Conservation (phyloP, 2,329 filamentous ascomycete genomes). For the Thermothelomyces thermophilus region DNA sequence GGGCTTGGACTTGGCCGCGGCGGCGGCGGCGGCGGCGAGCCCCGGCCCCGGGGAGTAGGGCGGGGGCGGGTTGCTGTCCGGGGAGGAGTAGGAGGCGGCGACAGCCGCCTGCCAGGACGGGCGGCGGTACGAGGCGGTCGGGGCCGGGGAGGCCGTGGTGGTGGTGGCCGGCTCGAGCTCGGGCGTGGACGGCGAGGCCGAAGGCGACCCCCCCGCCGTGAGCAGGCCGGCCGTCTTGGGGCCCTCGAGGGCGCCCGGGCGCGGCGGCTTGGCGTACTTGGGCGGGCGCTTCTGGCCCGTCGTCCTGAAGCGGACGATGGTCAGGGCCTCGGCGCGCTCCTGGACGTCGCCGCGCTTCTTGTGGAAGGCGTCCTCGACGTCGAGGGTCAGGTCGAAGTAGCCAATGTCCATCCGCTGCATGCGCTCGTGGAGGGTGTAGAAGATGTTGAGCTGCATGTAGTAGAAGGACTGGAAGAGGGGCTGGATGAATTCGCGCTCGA, state of each 20-base stretch:
- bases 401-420: constrained; percentile 98
- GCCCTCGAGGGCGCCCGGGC: constrained; percentile 46
- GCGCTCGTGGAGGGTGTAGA: constrained; percentile 95
- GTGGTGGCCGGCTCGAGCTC: constrained; percentile 5
- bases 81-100: constrained; percentile 10
- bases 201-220: constrained; percentile 39
- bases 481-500: constrained; percentile 92
- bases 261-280: constrained; percentile 48
- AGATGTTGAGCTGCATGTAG: constrained; percentile 99
- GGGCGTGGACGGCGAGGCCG: neutral
- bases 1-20: constrained; percentile 54
- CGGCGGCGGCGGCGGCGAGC: constrained; percentile 36
- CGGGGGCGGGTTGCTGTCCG: constrained; percentile 50
- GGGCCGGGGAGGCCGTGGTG: no score
- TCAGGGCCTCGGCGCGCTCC: constrained; percentile 73
- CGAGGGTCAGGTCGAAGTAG: constrained; percentile 88
- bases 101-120: constrained; percentile 26
- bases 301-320: constrained; percentile 87
- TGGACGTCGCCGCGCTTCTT: constrained; percentile 84
- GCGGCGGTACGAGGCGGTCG: constrained; percentile 11
- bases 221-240: constrained; percentile 45
- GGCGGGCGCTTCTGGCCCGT: constrained; percentile 61
- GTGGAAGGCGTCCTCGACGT: constrained; percentile 86
- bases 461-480: constrained; percentile 98
- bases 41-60: constrained; percentile 53